Base-by-base conservation (phyloP, 495 filamentous ascomycete species). In the Emericellopsis terricola region DNA sequence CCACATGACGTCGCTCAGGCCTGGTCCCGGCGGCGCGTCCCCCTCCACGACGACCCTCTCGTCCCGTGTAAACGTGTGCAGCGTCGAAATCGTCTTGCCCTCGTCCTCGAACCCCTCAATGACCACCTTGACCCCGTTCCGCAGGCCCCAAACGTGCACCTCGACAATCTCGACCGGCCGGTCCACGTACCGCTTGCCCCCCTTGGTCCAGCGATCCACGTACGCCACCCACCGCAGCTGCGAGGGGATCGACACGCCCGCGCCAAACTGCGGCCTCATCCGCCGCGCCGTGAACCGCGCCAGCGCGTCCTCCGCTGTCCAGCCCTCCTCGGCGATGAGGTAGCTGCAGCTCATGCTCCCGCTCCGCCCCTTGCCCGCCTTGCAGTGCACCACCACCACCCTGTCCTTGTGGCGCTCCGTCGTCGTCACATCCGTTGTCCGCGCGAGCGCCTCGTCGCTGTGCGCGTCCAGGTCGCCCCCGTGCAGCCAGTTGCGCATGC, bases 351-450 rank as follows among this genome's bases (percentile, higher is more conserved):
- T 73, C 46, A 84, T 69, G 1, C 81, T 93, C n/a, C 89, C 89
- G 37, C 81, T 89, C 29, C 89, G 65, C 1, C 89, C 89, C 53
- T 97, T 97, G 2, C 89, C 89, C 2, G 89, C 89, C 53, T 94
- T 97, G 59, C 89, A 96, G 51, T 96, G 89, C 8, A 97, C 82
- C 4, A 97, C 87, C 1, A 76, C 76, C 1, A 93, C 79, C 15
- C 83, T 62, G 21, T 41, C 38, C 20, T 50, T 47, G 38, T 31
- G 36, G 13, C 40, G 41, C 11, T 46, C 31, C 8, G 19, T 16
- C 15, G 19, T 29, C 2, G 21, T 28, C n/a, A 9, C 13, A 8
- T 3, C 6, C 15, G 8, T 10, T 15, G 5, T 5, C 10, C 4
- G 8, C 15, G 24, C 18, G 30, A 34, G 14, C 29, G 26, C 21